Evolutionary conservation across 345 rosid genomes (phyloP).

Genomic region (Pugionium dolabratum): DNA sequence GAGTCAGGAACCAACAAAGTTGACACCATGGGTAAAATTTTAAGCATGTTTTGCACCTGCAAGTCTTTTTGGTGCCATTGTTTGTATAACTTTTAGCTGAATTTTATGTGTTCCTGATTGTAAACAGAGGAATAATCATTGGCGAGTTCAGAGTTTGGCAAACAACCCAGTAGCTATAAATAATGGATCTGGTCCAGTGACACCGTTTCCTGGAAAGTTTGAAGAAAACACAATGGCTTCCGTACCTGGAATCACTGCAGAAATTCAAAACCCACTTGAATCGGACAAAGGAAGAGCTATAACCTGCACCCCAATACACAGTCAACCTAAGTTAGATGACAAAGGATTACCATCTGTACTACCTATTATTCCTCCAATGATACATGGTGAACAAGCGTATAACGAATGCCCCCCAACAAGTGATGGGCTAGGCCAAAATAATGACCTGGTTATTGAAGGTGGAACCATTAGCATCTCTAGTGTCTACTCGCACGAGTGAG

Average conservation of each 20-base stretch:
- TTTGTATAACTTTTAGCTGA: slow-evolving; percentile 24
- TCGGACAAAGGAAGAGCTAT: slow-evolving; percentile 57
- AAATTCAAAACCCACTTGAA: slow-evolving; percentile 50
- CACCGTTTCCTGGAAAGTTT: slow-evolving; percentile 63
- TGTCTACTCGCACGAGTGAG: slow-evolving; percentile 51
- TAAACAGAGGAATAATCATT: slow-evolving; percentile 93
- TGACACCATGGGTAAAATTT: slow-evolving; percentile 79
- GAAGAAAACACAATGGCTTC: slow-evolving; percentile 59
- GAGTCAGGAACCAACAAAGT: slow-evolving; percentile 78
- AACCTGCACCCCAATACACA: slow-evolving; percentile 49
- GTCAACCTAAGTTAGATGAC: slow-evolving; percentile 55
- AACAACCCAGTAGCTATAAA: slow-evolving; percentile 63
- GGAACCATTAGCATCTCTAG: slow-evolving; percentile 94
- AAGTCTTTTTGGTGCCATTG: slow-evolving; percentile 2
- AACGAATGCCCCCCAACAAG: slow-evolving; percentile 54
- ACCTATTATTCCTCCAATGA: slow-evolving; percentile 49
- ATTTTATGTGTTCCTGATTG: slow-evolving; percentile 17
- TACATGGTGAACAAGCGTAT: slow-evolving; percentile 56
- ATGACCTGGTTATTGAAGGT: slow-evolving; percentile 77
- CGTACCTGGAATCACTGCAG: slow-evolving; percentile 46
- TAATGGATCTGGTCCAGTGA: slow-evolving; percentile 71
- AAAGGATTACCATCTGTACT: slow-evolving; percentile 49
- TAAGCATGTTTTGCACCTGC: not conserved
- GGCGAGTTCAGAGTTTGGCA: slow-evolving; percentile 70
- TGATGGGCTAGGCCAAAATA: slow-evolving; percentile 51